Conservation (phyloP, 768 basidiomycete genomes). For the Boletellus sp. region DNA sequence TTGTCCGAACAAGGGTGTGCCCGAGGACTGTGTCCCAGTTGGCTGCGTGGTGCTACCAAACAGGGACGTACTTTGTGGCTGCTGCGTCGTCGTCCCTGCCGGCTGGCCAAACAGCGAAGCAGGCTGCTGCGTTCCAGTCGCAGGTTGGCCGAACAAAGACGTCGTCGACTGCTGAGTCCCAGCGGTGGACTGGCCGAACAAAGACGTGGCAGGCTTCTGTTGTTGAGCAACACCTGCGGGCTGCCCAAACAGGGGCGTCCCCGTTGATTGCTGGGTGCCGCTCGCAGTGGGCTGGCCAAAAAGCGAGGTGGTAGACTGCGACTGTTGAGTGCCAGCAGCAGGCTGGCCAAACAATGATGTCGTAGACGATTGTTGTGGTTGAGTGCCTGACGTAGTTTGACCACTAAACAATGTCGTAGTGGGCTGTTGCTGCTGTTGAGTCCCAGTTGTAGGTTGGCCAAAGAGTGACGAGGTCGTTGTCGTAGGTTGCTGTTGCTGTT, state of each 20-base stretch:
- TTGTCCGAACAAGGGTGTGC: slow-evolving; percentile 26
- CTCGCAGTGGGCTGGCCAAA: slow-evolving; percentile 25
- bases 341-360: slow-evolving; percentile 28
- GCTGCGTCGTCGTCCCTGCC: slow-evolving; percentile 18
- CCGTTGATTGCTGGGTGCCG: slow-evolving; percentile 28
- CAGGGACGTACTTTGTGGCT: slow-evolving; percentile 23
- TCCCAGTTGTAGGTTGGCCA: slow-evolving; percentile 28
- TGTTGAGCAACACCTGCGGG: slow-evolving; percentile 21
- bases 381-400: slow-evolving; percentile 5
- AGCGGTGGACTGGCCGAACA: slow-evolving; percentile 30
- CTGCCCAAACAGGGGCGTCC: slow-evolving; percentile 39
- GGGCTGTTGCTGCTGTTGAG: slow-evolving; percentile 22
- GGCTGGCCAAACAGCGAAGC: slow-evolving; percentile 38
- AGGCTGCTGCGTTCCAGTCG: slow-evolving; percentile 34
- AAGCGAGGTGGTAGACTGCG: slow-evolving; percentile 28
- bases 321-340: slow-evolving; percentile 32
- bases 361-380: slow-evolving; percentile 18
- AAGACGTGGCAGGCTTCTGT: slow-evolving; percentile 23
- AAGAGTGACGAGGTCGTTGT: slow-evolving; percentile 31
- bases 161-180: slow-evolving; percentile 14
- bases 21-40: slow-evolving; percentile 9
- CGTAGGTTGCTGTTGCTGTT: slow-evolving; percentile 20
- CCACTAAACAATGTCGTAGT: slow-evolving; percentile 26
- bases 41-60: slow-evolving; percentile 26
- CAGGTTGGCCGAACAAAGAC: slow-evolving; percentile 28